Conservation (phyloP, 148 eudicot species). For the Vaccinium vitisidaea region DNA sequence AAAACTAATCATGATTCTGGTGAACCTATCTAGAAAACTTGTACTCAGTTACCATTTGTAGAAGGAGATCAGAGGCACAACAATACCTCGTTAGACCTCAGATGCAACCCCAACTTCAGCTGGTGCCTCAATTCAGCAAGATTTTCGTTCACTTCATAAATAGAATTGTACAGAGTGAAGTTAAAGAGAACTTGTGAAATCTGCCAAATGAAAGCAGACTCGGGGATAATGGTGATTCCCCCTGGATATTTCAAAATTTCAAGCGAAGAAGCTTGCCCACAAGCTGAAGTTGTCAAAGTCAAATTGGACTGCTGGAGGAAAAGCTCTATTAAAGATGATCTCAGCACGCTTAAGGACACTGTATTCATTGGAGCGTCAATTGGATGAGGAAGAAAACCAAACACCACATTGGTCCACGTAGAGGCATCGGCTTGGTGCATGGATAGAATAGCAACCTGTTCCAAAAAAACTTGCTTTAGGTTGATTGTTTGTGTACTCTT, state of each 20-base stretch:
- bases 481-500: not conserved
- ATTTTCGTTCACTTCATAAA: slow-evolving; percentile 44
- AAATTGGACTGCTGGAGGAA: slow-evolving; percentile 44
- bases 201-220: slow-evolving; percentile 30
- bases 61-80: not conserved
- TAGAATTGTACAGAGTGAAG: slow-evolving; percentile 44
- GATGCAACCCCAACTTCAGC: slow-evolving; percentile 44
- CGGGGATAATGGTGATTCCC: slow-evolving; percentile 48
- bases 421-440: slow-evolving; percentile 42
- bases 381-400: slow-evolving; percentile 52
- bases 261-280: slow-evolving; percentile 46
- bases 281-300: slow-evolving; percentile 41
- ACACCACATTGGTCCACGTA: slow-evolving; percentile 49
- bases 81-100: slow-evolving; percentile 50
- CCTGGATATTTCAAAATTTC: slow-evolving; percentile 45
- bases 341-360: slow-evolving; percentile 40
- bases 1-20: not conserved
- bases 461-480: not conserved
- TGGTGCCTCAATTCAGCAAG: slow-evolving; percentile 40
- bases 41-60: not conserved
- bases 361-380: slow-evolving; percentile 27
- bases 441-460: slow-evolving; percentile 50
- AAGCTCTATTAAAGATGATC: slow-evolving; percentile 43
- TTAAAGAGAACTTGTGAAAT: slow-evolving; percentile 36
- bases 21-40: not conserved